These are phyloP conservation scores for Cyclotella choctawhatcheeana DNA, from an alignment of 108 stramenopile genomes.

Conservation along the genomic window DNA sequence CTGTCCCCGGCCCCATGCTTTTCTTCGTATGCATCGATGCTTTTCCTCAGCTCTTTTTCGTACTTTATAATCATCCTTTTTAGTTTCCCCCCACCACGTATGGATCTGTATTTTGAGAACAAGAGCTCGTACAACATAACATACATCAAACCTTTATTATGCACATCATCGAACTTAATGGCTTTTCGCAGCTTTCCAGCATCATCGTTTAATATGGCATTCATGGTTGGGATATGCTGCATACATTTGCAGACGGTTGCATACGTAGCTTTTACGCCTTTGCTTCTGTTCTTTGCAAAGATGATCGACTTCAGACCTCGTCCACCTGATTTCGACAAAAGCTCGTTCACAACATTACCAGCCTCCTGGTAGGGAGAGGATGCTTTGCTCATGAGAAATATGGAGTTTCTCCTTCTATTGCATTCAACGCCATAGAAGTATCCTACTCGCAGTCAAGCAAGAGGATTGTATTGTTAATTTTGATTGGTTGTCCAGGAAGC, in stretches of 20 bases:
- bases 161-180: slow-evolving; percentile 35
- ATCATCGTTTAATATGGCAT: slow-evolving; percentile 33
- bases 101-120: slow-evolving; percentile 76
- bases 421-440: no score
- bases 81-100: slow-evolving; percentile 84
- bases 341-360: slow-evolving; percentile 36
- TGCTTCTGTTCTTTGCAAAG: slow-evolving; percentile 31
- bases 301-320: slow-evolving; percentile 50
- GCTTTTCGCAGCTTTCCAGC: slow-evolving; percentile 42
- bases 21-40: slow-evolving; percentile 27
- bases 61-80: slow-evolving; percentile 81
- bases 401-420: no score
- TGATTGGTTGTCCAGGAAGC: no score
- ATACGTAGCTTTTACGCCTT: slow-evolving; percentile 37
- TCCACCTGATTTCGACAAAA: slow-evolving; percentile 22
- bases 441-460: no score
- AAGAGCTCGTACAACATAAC: slow-evolving; percentile 86
- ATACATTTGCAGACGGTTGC: slow-evolving; percentile 55
- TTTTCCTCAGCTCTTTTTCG: slow-evolving; percentile 50
- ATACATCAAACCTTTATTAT: slow-evolving; percentile 70
- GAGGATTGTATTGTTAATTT: no score
- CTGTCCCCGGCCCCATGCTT: neutral
- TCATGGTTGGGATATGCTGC: slow-evolving; percentile 43
- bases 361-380: slow-evolving; percentile 46
- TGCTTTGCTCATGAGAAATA: slow-evolving; percentile 29